Evolutionary conservation across 129 eudicot genomes (phyloP).

Genomic region (Smallanthus sonchifolius): DNA sequence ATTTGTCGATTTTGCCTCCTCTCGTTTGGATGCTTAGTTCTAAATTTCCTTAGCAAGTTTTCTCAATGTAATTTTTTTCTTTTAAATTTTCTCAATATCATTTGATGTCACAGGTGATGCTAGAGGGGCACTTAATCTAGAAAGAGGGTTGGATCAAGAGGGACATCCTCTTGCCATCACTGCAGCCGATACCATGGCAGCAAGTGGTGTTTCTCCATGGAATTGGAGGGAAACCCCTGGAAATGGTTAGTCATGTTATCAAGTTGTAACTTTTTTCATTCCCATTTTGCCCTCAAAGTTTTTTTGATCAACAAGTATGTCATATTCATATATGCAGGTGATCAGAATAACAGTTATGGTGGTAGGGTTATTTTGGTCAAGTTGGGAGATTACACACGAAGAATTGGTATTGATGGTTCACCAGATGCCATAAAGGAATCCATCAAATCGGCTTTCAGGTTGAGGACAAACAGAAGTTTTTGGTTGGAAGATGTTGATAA

Average conservation of each 20-base stretch:
- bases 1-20: not conserved
- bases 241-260: conserved; percentile 47
- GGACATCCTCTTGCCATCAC: conserved; percentile 93
- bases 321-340: conserved; percentile 44
- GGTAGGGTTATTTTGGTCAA: conserved; percentile 88
- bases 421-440: conserved; percentile 79
- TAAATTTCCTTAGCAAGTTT: not conserved
- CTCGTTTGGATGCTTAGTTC: not conserved
- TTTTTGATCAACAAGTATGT: not conserved
- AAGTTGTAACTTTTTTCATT: conserved; percentile 3
- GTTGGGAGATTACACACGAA: conserved; percentile 67
- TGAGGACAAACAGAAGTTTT: conserved; percentile 80
- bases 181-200: conserved; percentile 71
- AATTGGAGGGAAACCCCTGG: conserved; percentile 86
- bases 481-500: conserved; percentile 94
- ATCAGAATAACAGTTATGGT: conserved; percentile 55
- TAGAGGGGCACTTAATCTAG: conserved; percentile 62
- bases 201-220: conserved; percentile 80
- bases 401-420: conserved; percentile 88
- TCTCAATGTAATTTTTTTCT: not conserved
- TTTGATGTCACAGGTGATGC: conserved; percentile 51
- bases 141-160: conserved; percentile 78
- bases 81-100: not conserved
- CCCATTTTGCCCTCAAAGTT: not conserved
- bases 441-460: conserved; percentile 71